A percentile compares a stretch with the other conserved stretches of the same genome.
These are phyloP conservation scores for Escovopsis sp. DNA, from an alignment of 2,329 filamentous ascomycete species.

Conservation along the genomic window DNA sequence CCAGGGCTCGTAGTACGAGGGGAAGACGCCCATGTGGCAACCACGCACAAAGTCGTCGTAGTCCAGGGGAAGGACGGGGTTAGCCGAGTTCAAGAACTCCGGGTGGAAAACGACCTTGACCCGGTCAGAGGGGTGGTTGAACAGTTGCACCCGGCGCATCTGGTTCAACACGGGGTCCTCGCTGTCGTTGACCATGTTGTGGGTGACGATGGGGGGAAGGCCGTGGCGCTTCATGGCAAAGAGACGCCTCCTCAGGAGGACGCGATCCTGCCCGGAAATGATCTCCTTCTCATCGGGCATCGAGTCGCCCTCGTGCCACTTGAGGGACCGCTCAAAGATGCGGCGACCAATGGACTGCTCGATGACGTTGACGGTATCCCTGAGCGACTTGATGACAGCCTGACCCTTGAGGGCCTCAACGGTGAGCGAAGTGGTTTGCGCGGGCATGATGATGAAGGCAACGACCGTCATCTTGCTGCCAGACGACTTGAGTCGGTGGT, in stretches of 20 bases:
- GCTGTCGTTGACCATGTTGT: constrained; percentile 92
- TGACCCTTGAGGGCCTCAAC: constrained; percentile 94
- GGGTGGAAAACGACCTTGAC: constrained; percentile 98
- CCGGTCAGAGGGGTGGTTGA: constrained; percentile 87
- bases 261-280: constrained; percentile 80
- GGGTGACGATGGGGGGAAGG: constrained; percentile 89
- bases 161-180: constrained; percentile 95
- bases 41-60: constrained; percentile 98
- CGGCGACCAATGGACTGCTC: constrained; percentile 85
- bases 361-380: constrained; percentile 86
- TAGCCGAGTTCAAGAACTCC: constrained; percentile 90
- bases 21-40: constrained; percentile 88
- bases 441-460: constrained; percentile 97
- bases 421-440: constrained; percentile 85
- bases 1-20: constrained; percentile 99
- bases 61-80: constrained; percentile 87
- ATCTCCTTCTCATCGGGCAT: constrained; percentile 95
- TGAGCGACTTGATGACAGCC: constrained; percentile 89
- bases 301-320: constrained; percentile 88
- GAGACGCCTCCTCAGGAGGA: constrained; percentile 75
- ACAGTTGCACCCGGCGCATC: constrained; percentile 86
- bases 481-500: constrained; percentile 73
- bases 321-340: constrained; percentile 84
- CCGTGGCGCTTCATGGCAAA: constrained; percentile 93
- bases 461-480: constrained; percentile 90